Conservation (phyloP, 2,329 filamentous ascomycete genomes). For the Botryotinia globosa region DNA sequence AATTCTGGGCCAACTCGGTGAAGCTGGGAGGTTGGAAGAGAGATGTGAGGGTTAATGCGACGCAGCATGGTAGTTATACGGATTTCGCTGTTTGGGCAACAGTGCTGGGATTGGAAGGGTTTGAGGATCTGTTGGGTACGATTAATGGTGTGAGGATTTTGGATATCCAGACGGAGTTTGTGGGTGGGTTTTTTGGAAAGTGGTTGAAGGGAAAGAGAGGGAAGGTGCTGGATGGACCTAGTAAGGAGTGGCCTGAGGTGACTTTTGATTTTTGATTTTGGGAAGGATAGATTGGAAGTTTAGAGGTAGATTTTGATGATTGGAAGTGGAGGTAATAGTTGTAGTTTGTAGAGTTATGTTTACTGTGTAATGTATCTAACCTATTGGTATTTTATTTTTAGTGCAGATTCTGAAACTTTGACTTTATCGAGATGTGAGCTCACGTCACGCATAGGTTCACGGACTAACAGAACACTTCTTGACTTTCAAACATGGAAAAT, state of each 20-base stretch:
- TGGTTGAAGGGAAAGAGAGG: conserved; percentile 25
- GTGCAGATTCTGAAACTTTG: not conserved
- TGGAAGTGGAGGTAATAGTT: no score
- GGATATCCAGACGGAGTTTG: conserved; percentile 29
- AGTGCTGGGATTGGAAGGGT: not conserved
- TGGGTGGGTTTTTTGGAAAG: conserved; percentile 29
- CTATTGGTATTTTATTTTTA: not conserved
- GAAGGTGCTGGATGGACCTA: conserved; percentile 23
- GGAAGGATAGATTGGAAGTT: not conserved
- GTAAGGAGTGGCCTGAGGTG: conserved; percentile 30
- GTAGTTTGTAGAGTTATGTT: not conserved
- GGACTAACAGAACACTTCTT: no score
- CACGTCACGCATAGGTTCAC: no score
- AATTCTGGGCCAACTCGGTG: conserved; percentile 30
- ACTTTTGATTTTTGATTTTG: conserved; percentile 12
- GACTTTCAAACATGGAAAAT: no score
- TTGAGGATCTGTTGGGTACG: conserved; percentile 23
- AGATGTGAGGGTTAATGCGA: conserved; percentile 35
- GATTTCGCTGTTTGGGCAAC: conserved; percentile 30
- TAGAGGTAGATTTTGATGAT: not conserved
- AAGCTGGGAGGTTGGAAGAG: conserved; percentile 34
- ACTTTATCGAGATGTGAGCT: not conserved
- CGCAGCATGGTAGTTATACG: conserved; percentile 37
- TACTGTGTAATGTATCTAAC: not conserved
- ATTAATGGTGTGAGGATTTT: conserved; percentile 30